These are phyloP conservation scores for Verticillium alfalfae DNA, from an alignment of 2,329 filamentous ascomycete species.

Conservation along the genomic window DNA sequence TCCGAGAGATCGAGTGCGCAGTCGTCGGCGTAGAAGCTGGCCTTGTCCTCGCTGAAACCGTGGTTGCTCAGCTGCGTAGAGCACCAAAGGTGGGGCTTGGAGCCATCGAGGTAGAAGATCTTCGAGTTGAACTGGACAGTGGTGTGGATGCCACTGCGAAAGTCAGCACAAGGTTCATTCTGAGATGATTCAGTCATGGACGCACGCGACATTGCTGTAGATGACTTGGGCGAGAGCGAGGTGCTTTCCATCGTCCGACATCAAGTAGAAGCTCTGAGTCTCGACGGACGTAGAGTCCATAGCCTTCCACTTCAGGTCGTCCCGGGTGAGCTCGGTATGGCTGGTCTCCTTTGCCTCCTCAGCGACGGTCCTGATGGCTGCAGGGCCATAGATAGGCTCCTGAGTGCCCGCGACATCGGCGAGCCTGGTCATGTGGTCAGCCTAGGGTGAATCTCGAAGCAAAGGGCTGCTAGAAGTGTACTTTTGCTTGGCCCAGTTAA, in stretches of 20 bases:
- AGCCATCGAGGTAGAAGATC: slow-evolving; percentile 72
- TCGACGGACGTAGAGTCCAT: slow-evolving; percentile 86
- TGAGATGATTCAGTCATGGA: not conserved
- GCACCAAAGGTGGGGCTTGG: slow-evolving; percentile 75
- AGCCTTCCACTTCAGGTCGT: slow-evolving; percentile 77
- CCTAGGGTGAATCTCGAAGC: slow-evolving; percentile 15
- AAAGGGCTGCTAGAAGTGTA: slow-evolving; percentile 37
- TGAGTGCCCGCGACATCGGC: slow-evolving; percentile 87
- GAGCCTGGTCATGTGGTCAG: slow-evolving; percentile 37
- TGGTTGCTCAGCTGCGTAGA: slow-evolving; percentile 73
- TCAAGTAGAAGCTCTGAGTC: slow-evolving; percentile 91
- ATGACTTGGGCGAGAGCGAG: slow-evolving; percentile 84
- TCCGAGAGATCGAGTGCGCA: slow-evolving; percentile 80
- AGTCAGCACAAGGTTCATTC: not conserved
- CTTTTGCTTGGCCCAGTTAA: slow-evolving; percentile 94
- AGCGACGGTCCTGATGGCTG: slow-evolving; percentile 80
- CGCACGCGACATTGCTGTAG: slow-evolving; percentile 94
- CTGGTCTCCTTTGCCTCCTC: slow-evolving; percentile 72
- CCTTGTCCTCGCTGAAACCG: slow-evolving; percentile 79
- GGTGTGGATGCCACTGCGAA: slow-evolving; percentile 71
- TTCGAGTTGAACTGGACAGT: slow-evolving; percentile 95
- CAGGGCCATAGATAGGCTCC: slow-evolving; percentile 90
- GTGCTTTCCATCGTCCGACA: slow-evolving; percentile 65
- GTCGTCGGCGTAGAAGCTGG: slow-evolving; percentile 79
- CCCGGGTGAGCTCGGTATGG: slow-evolving; percentile 71